Base-by-base conservation (phyloP, 305 asterid genomes). In the Fraxinus velutina region DNA sequence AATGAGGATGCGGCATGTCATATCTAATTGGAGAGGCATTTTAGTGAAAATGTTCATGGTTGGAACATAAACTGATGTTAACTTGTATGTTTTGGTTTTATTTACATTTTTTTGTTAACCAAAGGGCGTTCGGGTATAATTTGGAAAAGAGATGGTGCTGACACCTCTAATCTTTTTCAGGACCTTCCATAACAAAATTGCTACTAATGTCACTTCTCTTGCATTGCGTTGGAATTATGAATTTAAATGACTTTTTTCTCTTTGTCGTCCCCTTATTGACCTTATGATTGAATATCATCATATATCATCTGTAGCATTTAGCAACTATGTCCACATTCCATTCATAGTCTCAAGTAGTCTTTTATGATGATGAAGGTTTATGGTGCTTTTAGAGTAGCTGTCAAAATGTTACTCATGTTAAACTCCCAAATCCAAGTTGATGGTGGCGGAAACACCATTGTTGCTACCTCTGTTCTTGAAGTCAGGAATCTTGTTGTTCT, bases 401-500 rank as follows among this genome's bases (percentile, higher is more conserved):
- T 95, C 76, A 95, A 95, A 87, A 91, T 95, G 99, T 86, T 95
- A 85, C 98, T 95, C 87, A 95, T 95, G 99, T 88, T 92, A 93
- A 92, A 93, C 88, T 93, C 99, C 73, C 86, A 88, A 85, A 93
- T 95, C 81, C 91, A 88, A 86, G 92, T 95, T 79, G 97, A 92
- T 82, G 98, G 97, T 80, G 94, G 97, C 68, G 93, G 91, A 89
- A 89, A 89, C 85, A 86, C 93, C 55, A 93, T 86, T 81, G 93
- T 93, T 85, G 91, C 96, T 75, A 89, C 92, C 55, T 95, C 99
- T 42, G 86, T 95, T 88, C 94, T 95, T 77, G 99, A 95, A 90
- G 95, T 95, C 90, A 89, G 99, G 87, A 95, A 95, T 89, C 99
- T 95, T 81, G 94, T 86, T 84, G 99, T 95, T 88, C 94, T 95